Percentiles rank a stretch among this genome's conserved stretches.
These are phyloP conservation scores for Penicillium thymicola DNA, from an alignment of 2,329 filamentous ascomycete genomes.

Conservation along the genomic window DNA sequence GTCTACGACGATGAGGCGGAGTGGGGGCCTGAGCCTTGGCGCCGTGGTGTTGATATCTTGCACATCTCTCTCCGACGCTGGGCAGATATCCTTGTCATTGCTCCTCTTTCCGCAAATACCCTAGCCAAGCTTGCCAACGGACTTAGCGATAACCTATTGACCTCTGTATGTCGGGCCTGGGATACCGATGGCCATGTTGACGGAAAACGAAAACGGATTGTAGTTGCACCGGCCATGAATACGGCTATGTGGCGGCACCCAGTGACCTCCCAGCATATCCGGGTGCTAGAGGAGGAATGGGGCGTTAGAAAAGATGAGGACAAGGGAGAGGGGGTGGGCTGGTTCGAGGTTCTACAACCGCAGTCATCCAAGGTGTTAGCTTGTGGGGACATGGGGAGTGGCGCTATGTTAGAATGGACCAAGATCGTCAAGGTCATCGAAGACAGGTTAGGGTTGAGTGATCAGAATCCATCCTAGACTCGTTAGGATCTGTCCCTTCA, in stretches of 20 bases:
- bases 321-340: conserved; percentile 36
- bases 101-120: conserved; percentile 79
- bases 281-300: conserved; percentile 69
- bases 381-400: conserved; percentile 75
- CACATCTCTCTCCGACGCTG: conserved; percentile 81
- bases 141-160: conserved; percentile 68
- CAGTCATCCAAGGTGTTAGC: conserved; percentile 69
- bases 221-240: conserved; percentile 80
- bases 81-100: conserved; percentile 76
- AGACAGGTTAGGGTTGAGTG: conserved; percentile 21
- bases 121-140: conserved; percentile 77
- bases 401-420: conserved; percentile 76
- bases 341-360: conserved; percentile 70
- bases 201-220: conserved; percentile 57
- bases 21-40: conserved; percentile 71
- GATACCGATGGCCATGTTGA: conserved; percentile 64
- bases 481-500: neutral
- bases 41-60: conserved; percentile 68
- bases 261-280: conserved; percentile 67
- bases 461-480: neutral
- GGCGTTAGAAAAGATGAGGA: conserved; percentile 43
- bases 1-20: conserved; percentile 77
- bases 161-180: conserved; percentile 76
- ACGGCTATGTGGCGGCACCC: conserved; percentile 84
- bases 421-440: conserved; percentile 66